These are phyloP conservation scores for Verticillium albo-atrum DNA, from an alignment of 2,329 filamentous ascomycete species.

Conservation along the genomic window DNA sequence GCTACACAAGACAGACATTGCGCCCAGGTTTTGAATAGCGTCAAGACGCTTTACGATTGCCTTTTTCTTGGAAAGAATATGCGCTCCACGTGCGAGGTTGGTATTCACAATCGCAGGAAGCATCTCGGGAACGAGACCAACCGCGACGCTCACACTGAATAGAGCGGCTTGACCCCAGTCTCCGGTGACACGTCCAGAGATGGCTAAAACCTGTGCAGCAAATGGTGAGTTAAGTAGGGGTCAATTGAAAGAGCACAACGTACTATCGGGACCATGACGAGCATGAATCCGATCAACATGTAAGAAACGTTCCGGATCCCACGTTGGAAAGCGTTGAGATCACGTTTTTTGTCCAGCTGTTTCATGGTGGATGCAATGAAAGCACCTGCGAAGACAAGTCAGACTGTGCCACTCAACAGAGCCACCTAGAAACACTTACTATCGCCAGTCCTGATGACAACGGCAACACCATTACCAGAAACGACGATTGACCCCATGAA, in stretches of 20 bases:
- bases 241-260: constrained; percentile 1
- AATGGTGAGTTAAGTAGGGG: not conserved
- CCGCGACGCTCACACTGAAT: constrained; percentile 23
- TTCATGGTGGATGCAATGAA: constrained; percentile 20
- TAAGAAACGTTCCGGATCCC: constrained; percentile 23
- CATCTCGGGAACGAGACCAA: constrained; percentile 24
- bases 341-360: constrained; percentile 16
- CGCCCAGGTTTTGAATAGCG: constrained; percentile 22
- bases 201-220: constrained; percentile 14
- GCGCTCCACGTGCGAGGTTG: constrained; percentile 21
- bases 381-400: constrained; percentile 12
- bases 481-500: constrained; percentile 23
- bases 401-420: not conserved
- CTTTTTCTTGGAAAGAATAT: constrained; percentile 24
- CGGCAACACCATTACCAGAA: constrained; percentile 18
- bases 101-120: constrained; percentile 23
- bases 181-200: constrained; percentile 18
- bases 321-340: constrained; percentile 19
- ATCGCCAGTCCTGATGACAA: constrained; percentile 19
- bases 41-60: constrained; percentile 28
- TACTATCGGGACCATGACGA: constrained; percentile 23
- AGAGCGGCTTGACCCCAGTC: constrained; percentile 20
- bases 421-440: not conserved
- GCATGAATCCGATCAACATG: constrained; percentile 23
- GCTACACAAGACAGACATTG: constrained; percentile 23